These are phyloP conservation scores for Alisma plantagoaquatica DNA, from an alignment of 106 monocot species.

Conservation along the genomic window DNA sequence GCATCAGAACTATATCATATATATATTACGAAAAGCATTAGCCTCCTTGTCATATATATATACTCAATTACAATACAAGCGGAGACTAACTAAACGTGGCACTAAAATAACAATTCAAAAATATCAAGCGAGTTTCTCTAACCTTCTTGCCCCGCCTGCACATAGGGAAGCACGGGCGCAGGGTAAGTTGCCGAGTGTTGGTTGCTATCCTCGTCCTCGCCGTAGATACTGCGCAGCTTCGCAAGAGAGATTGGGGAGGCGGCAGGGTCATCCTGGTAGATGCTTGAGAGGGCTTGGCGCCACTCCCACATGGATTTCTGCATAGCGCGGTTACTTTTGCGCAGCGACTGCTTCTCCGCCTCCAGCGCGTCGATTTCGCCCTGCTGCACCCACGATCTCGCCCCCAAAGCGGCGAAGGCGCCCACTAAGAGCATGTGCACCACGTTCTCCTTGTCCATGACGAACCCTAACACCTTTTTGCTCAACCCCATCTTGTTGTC, in stretches of 20 bases:
- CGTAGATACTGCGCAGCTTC: constrained; percentile 39
- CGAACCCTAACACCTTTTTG: constrained; percentile 4
- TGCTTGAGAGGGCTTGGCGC: constrained; percentile 29
- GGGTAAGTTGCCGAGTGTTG: not conserved
- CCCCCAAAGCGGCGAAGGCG: constrained; percentile 24
- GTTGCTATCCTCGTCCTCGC: constrained; percentile 19
- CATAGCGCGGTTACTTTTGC: constrained; percentile 21
- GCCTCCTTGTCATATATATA: no score
- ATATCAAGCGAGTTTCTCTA: no score
- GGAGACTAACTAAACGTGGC: no score
- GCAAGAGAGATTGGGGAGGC: constrained; percentile 20
- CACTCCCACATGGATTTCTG: constrained; percentile 43
- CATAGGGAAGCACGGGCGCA: constrained; percentile 1
- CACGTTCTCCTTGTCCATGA: constrained; percentile 27
- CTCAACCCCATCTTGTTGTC: no score
- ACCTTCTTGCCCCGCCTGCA: not conserved
- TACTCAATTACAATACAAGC: no score
- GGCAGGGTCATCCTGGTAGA: constrained; percentile 23
- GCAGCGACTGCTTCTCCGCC: constrained; percentile 37
- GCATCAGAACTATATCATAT: no score
- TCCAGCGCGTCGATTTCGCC: constrained; percentile 41
- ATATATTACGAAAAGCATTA: no score
- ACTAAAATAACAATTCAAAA: no score
- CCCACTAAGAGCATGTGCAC: constrained; percentile 21
- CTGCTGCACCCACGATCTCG: constrained; percentile 40